Percentiles rank a stretch among this genome's conserved stretches.
Conservation (phyloP, 2,329 filamentous ascomycete species). For the Leptographium galeiforme region DNA sequence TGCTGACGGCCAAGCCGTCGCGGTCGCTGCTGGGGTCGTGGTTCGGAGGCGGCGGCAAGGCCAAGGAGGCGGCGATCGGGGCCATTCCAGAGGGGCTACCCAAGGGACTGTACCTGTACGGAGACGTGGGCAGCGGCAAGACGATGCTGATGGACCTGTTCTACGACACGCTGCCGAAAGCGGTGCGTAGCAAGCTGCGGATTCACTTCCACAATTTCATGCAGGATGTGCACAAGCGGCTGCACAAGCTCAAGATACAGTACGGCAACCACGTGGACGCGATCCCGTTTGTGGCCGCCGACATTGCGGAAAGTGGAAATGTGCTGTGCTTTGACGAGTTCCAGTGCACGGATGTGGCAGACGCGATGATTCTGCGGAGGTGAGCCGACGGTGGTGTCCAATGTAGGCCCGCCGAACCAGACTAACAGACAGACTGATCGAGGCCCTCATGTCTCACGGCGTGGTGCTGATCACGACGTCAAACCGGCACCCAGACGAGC, state of each 20-base stretch:
- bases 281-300: conserved; percentile 84
- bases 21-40: conserved; percentile 47
- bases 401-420: background rate
- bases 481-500: conserved; percentile 88
- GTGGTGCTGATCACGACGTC: conserved; percentile 92
- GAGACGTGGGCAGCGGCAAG: conserved; percentile 94
- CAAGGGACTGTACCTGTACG: conserved; percentile 85
- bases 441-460: conserved; percentile 90
- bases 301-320: conserved; percentile 72
- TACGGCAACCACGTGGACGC: conserved; percentile 83
- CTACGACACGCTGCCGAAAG: conserved; percentile 75
- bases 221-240: conserved; percentile 86
- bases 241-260: conserved; percentile 81
- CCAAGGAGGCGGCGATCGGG: conserved; percentile 22
- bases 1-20: conserved; percentile 30
- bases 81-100: conserved; percentile 62
- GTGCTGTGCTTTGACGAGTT: conserved; percentile 98
- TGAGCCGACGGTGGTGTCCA: conserved; percentile 18
- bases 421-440: conserved; percentile 47
- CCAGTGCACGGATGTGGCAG: conserved; percentile 94
- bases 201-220: conserved; percentile 99
- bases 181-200: conserved; percentile 70
- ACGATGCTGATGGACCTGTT: conserved; percentile 99
- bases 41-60: conserved; percentile 29
- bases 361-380: conserved; percentile 92